These are phyloP conservation scores for Rhizophagus clarus DNA, from an alignment of 192 early-diverging fungal species.

Conservation along the genomic window DNA sequence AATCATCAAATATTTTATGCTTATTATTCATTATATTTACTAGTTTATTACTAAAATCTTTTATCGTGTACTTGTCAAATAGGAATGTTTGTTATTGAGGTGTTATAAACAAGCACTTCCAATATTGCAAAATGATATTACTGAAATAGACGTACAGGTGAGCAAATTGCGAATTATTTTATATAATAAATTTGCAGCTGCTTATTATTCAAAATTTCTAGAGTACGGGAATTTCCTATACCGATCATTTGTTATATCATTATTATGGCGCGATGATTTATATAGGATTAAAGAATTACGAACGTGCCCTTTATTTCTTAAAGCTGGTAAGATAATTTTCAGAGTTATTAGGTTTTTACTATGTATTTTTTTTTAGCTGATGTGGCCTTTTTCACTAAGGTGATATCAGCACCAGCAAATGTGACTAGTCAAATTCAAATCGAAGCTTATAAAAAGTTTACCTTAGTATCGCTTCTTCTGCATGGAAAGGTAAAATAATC, in stretches of 20 bases:
- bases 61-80: neutral
- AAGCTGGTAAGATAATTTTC: constrained; percentile 43
- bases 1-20: neutral
- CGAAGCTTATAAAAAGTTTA: constrained; percentile 73
- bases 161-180: neutral
- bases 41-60: neutral
- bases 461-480: constrained; percentile 63
- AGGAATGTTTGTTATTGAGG: constrained; percentile 53
- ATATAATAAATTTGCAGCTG: neutral
- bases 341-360: constrained; percentile 54
- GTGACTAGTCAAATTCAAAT: constrained; percentile 70
- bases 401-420: constrained; percentile 65
- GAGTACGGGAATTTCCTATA: constrained; percentile 43
- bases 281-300: constrained; percentile 64
- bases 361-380: neutral
- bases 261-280: constrained; percentile 82
- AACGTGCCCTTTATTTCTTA: constrained; percentile 64
- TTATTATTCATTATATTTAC: neutral
- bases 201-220: constrained; percentile 26
- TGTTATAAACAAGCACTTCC: constrained; percentile 50
- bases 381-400: constrained; percentile 33
- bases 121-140: constrained; percentile 54
- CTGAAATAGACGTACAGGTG: constrained; percentile 50
- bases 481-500: constrained; percentile 50
- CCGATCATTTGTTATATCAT: constrained; percentile 69